Percentiles rank a stretch among this genome's conserved stretches.
Evolutionary conservation across 371 early-diverging fungal genomes (phyloP).

Genomic region (Saksenaea oblongispora): DNA sequence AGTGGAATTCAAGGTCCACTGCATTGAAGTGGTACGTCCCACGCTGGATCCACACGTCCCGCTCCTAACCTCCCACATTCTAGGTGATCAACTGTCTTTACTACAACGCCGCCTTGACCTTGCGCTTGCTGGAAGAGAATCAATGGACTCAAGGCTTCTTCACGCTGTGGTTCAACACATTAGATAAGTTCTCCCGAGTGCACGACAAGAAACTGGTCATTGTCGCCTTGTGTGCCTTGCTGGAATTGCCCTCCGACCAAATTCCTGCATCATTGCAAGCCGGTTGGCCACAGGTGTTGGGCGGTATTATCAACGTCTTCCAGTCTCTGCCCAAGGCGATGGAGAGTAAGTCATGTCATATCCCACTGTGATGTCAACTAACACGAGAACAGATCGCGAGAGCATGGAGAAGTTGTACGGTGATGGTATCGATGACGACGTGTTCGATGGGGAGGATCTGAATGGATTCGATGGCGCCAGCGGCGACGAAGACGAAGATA

Average conservation of each 20-base stretch:
- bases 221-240: slow-evolving; percentile 71
- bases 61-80: no score
- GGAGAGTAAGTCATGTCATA: slow-evolving; percentile 58
- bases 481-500: slow-evolving; percentile 41
- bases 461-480: slow-evolving; percentile 35
- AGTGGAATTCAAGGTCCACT: slow-evolving; percentile 56
- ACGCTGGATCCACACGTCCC: no score
- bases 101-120: slow-evolving; percentile 79
- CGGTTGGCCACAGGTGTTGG: slow-evolving; percentile 73
- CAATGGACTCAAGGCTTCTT: slow-evolving; percentile 80
- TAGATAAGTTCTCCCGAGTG: slow-evolving; percentile 77
- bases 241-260: slow-evolving; percentile 68
- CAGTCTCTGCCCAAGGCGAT: slow-evolving; percentile 77
- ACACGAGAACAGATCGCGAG: slow-evolving; percentile 52
- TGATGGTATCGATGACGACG: slow-evolving; percentile 65
- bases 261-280: slow-evolving; percentile 71
- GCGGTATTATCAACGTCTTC: slow-evolving; percentile 71
- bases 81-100: slow-evolving; percentile 79
- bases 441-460: slow-evolving; percentile 52
- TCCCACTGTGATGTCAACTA: not conserved
- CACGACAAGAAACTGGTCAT: slow-evolving; percentile 93
- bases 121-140: slow-evolving; percentile 76
- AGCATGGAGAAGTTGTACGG: slow-evolving; percentile 61
- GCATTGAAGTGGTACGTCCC: slow-evolving; percentile 57
- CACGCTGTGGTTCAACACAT: slow-evolving; percentile 72